phyloP scores from a whole-genome alignment of 2,329 filamentous ascomycete species.

The Fusarium tjaetaba region DNA sequence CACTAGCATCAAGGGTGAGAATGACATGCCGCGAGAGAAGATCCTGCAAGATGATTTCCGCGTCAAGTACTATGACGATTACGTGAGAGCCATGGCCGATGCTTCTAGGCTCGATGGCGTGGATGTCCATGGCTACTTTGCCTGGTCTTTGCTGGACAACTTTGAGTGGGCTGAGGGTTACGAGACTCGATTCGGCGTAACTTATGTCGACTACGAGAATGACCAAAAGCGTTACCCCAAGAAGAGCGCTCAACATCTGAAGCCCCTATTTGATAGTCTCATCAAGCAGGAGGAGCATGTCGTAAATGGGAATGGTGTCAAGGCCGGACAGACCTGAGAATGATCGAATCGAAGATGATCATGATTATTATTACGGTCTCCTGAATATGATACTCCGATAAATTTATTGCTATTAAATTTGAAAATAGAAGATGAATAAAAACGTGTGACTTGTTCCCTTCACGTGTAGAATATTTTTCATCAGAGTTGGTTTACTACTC shows the following conservation, averaged over 20 bases:
- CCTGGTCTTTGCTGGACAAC: slow-evolving; percentile 90
- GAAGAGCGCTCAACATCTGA: slow-evolving; percentile 80
- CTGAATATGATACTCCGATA: neutral
- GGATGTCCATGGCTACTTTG: slow-evolving; percentile 82
- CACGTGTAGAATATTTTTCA: neutral
- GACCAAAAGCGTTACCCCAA: slow-evolving; percentile 84
- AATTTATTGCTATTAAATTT: neutral
- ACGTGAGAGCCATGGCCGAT: slow-evolving; percentile 79
- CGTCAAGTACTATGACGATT: slow-evolving; percentile 79
- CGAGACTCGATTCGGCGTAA: slow-evolving; percentile 85
- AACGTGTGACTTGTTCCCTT: neutral
- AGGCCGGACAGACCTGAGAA: slow-evolving; percentile 22
- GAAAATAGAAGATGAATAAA: neutral
- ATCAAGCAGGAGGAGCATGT: slow-evolving; percentile 66
- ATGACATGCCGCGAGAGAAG: slow-evolving; percentile 74
- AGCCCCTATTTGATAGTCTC: slow-evolving; percentile 75
- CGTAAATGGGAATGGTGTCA: slow-evolving; percentile 18
- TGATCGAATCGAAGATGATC: slow-evolving; percentile 1
- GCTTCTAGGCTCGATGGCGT: slow-evolving; percentile 79
- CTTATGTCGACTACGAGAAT: slow-evolving; percentile 83
- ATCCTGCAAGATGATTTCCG: slow-evolving; percentile 86
- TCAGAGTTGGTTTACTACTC: neutral
- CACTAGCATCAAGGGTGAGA: slow-evolving; percentile 85
- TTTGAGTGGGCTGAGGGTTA: slow-evolving; percentile 95
- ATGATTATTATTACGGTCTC: slow-evolving; percentile 1